These are phyloP conservation scores for Orbilia blumenaviensis DNA, from an alignment of 2,329 filamentous ascomycete genomes.

Conservation along the genomic window DNA sequence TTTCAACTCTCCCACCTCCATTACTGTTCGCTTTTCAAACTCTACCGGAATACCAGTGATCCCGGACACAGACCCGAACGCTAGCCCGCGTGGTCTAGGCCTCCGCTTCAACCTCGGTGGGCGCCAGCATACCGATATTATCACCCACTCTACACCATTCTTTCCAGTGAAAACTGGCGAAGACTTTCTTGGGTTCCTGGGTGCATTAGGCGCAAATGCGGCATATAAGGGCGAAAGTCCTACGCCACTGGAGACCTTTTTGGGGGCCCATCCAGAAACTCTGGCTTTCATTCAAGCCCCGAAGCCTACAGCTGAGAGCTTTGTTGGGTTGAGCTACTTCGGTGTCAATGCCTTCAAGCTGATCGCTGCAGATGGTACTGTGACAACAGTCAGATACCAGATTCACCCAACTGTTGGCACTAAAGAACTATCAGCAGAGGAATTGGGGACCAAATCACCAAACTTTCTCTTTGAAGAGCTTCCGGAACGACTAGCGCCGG, in stretches of 20 bases:
- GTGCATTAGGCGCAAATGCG: slow-evolving; percentile 11
- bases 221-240: slow-evolving; percentile 18
- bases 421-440: slow-evolving; percentile 61
- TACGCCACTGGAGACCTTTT: slow-evolving; percentile 61
- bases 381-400: slow-evolving; percentile 65
- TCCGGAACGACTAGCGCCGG: slow-evolving; percentile 59
- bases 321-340: slow-evolving; percentile 65
- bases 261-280: slow-evolving; percentile 64
- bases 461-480: slow-evolving; percentile 67
- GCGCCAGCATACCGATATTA: slow-evolving; percentile 68
- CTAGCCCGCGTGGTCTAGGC: slow-evolving; percentile 65
- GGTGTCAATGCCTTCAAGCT: slow-evolving; percentile 66
- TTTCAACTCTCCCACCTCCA: slow-evolving; percentile 64
- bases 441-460: slow-evolving; percentile 60
- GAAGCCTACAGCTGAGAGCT: slow-evolving; percentile 66
- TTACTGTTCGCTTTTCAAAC: slow-evolving; percentile 66
- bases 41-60: slow-evolving; percentile 66
- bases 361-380: slow-evolving; percentile 61
- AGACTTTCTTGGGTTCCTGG: slow-evolving; percentile 62
- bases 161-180: slow-evolving; percentile 67
- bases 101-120: slow-evolving; percentile 65
- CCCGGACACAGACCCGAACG: slow-evolving; percentile 64
- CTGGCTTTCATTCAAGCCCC: slow-evolving; percentile 64
- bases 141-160: slow-evolving; percentile 66
- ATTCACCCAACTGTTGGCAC: slow-evolving; percentile 64